These are phyloP conservation scores for Nicotiana obtusifolia DNA, from an alignment of 257 asterid species.

Conservation along the genomic window DNA sequence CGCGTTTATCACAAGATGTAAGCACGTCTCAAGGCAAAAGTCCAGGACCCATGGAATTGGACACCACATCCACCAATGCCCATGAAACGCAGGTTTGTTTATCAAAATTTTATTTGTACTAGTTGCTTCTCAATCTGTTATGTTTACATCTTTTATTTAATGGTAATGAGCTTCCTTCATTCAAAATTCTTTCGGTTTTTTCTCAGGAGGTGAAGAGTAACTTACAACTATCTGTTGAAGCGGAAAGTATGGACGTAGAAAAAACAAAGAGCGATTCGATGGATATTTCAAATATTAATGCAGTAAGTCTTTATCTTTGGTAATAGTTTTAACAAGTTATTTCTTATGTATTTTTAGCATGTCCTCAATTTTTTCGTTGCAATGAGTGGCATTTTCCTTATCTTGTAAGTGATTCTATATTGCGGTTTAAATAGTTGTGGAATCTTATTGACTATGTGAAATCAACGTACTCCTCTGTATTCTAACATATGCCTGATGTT, in stretches of 20 bases:
- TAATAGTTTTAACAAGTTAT: slow-evolving; percentile 4
- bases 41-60: slow-evolving; percentile 28
- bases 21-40: slow-evolving; percentile 33
- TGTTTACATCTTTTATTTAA: background rate
- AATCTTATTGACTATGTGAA: background rate
- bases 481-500: background rate
- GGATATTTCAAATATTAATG: slow-evolving; percentile 24
- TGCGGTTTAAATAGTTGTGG: background rate
- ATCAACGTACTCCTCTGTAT: background rate
- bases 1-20: slow-evolving; percentile 34
- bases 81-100: slow-evolving; percentile 40
- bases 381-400: background rate
- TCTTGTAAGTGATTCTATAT: background rate
- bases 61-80: slow-evolving; percentile 27
- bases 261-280: slow-evolving; percentile 24
- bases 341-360: background rate
- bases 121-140: background rate
- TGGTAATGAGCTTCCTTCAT: background rate
- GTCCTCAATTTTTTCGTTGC: background rate
- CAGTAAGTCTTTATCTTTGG: slow-evolving; percentile 29
- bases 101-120: background rate
- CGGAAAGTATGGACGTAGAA: slow-evolving; percentile 29
- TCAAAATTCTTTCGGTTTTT: background rate
- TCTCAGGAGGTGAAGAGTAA: slow-evolving; percentile 35
- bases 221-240: slow-evolving; percentile 32